Conservation (phyloP, 2,329 filamentous ascomycete genomes). For the Aspergillus hiratsukae region DNA sequence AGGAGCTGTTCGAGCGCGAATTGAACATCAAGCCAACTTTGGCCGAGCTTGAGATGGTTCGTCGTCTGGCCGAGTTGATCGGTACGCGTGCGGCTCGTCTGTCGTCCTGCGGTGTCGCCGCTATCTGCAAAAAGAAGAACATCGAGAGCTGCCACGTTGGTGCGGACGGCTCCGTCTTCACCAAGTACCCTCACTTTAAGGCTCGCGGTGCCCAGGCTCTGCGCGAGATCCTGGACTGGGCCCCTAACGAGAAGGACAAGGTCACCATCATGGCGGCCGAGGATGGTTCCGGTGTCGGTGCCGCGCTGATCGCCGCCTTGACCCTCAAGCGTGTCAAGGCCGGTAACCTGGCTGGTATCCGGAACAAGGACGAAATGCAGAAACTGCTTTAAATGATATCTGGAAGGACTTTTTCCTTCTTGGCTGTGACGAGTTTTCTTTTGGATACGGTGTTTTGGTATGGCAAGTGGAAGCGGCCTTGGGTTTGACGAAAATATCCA, state of each 20-base stretch:
- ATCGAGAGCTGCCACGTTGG: conserved; percentile 87
- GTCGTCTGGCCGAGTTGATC: conserved; percentile 86
- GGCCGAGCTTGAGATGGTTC: conserved; percentile 82
- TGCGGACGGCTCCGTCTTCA: conserved; percentile 95
- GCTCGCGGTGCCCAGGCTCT: conserved; percentile 81
- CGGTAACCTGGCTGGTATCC: conserved; percentile 56
- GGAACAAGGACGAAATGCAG: conserved; percentile 42
- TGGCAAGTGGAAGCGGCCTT: background rate
- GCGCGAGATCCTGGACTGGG: conserved; percentile 94
- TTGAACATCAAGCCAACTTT: conserved; percentile 67
- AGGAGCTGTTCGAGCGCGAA: conserved; percentile 72
- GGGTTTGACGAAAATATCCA: background rate
- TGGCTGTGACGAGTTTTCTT: background rate
- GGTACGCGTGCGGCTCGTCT: conserved; percentile 90
- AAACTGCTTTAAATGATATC: conserved; percentile 20
- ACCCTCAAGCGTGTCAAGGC: conserved; percentile 60
- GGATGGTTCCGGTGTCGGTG: conserved; percentile 95
- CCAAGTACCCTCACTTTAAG: conserved; percentile 97
- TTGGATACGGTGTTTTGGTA: background rate
- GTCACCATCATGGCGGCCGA: conserved; percentile 85
- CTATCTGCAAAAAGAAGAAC: conserved; percentile 94
- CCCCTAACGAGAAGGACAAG: conserved; percentile 76
- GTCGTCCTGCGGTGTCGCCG: conserved; percentile 89
- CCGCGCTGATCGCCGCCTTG: conserved; percentile 80
- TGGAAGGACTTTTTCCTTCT: background rate